phyloP scores from a whole-genome alignment of 192 early-diverging fungal genomes.

The Gryganskiella cystojenkinii region DNA sequence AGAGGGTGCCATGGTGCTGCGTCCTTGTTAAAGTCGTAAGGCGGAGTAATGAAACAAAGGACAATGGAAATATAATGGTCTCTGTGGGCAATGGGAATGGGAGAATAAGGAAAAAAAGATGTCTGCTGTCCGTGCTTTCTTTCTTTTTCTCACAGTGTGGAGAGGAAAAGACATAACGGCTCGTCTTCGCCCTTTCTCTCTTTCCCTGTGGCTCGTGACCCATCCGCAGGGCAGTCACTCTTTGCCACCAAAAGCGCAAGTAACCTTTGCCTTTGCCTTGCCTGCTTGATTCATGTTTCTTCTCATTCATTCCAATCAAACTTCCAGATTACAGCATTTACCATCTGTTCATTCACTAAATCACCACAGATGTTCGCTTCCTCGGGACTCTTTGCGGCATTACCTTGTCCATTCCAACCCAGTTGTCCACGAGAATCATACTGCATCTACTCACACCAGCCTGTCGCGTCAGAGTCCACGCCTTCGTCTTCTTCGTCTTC shows the following conservation, averaged over 20 bases:
- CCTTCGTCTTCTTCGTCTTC: not conserved
- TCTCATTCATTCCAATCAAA: not conserved
- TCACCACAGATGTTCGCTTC: conserved; percentile 42
- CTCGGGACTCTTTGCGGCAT: conserved; percentile 38
- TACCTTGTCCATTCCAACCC: conserved; percentile 53
- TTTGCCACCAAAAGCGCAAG: too few species aligned
- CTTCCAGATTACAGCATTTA: too few species aligned
- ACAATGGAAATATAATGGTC: too few species aligned
- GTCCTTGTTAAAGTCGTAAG: not conserved
- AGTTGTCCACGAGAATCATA: conserved; percentile 42
- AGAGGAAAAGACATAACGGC: too few species aligned
- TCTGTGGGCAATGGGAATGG: not conserved
- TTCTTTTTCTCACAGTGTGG: not conserved
- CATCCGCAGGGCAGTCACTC: not conserved
- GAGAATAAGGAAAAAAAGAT: not conserved
- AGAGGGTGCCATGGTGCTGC: not conserved
- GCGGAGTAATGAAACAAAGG: too few species aligned
- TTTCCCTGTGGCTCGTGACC: too few species aligned
- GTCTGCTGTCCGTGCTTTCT: not conserved
- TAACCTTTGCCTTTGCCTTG: not conserved
- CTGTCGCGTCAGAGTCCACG: not conserved
- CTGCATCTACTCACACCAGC: conserved; percentile 54
- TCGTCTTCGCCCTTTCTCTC: too few species aligned
- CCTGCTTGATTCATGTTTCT: not conserved
- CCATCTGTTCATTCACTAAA: not conserved